These are phyloP conservation scores for Wallacemonas sp. DNA, from an alignment of 208 protist species.

Conservation along the genomic window DNA sequence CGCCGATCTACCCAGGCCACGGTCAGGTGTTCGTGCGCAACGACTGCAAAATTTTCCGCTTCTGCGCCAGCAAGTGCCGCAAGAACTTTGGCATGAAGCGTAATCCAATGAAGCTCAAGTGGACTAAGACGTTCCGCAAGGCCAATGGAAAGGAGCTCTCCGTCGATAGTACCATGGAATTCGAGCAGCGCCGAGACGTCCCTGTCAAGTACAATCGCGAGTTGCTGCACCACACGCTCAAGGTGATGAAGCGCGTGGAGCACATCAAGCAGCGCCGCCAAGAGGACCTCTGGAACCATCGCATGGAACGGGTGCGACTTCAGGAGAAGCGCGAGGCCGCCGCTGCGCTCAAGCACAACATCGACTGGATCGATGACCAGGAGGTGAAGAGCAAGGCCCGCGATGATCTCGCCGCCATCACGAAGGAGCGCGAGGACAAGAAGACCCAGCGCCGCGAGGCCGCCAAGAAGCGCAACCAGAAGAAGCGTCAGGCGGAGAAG, in stretches of 20 bases:
- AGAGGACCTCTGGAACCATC: slow-evolving; percentile 92
- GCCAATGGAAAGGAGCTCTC: slow-evolving; percentile 98
- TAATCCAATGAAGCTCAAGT: slow-evolving; percentile 99
- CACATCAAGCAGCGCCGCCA: slow-evolving; percentile 95
- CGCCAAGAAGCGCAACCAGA: slow-evolving; percentile 68
- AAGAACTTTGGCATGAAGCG: slow-evolving; percentile 99
- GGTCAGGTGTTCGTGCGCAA: slow-evolving; percentile 99
- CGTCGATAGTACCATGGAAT: slow-evolving; percentile 98
- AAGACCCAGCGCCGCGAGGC: slow-evolving; percentile 72
- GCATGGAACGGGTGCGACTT: slow-evolving; percentile 77
- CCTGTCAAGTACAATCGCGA: slow-evolving; percentile 99
- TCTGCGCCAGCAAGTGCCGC: slow-evolving; percentile 99
- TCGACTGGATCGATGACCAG: slow-evolving; percentile 91
- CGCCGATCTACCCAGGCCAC: slow-evolving; percentile 98
- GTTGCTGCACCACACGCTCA: slow-evolving; percentile 93
- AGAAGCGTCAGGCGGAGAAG: slow-evolving; percentile 64
- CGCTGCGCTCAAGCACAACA: slow-evolving; percentile 92
- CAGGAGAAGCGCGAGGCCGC: slow-evolving; percentile 80
- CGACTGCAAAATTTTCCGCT: slow-evolving; percentile 96
- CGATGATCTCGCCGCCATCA: slow-evolving; percentile 75
- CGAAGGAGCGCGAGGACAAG: slow-evolving; percentile 79
- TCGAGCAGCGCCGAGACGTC: slow-evolving; percentile 98
- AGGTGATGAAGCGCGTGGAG: slow-evolving; percentile 98
- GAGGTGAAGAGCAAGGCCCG: slow-evolving; percentile 83
- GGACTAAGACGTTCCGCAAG: slow-evolving; percentile 99